Evolutionary conservation across 768 basidiomycete species (phyloP).

Genomic region (Leccinum subgranulosum): DNA sequence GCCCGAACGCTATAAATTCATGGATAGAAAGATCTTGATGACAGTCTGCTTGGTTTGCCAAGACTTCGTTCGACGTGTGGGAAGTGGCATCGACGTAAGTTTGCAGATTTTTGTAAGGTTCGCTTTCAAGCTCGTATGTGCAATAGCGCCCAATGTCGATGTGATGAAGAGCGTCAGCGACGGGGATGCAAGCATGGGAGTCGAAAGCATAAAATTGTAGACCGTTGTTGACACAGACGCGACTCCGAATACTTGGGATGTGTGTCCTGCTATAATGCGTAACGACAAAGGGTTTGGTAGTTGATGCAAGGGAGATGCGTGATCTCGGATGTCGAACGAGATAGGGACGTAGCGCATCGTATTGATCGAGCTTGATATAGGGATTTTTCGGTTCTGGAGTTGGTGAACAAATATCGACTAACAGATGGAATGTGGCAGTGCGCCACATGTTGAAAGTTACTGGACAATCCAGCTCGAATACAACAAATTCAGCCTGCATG

Average conservation of each 20-base stretch:
- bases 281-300: conserved; percentile 17
- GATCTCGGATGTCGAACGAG: conserved; percentile 12
- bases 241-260: conserved; percentile 14
- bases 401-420: conserved; percentile 35
- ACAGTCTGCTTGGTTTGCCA: conserved; percentile 42
- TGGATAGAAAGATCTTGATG: conserved; percentile 39
- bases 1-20: conserved; percentile 42
- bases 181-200: conserved; percentile 1
- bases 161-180: conserved; percentile 8
- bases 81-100: conserved; percentile 32
- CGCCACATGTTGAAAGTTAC: conserved; percentile 43
- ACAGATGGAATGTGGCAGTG: conserved; percentile 35
- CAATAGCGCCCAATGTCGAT: conserved; percentile 22
- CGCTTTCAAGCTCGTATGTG: conserved; percentile 29
- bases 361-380: conserved; percentile 13
- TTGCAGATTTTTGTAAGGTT: conserved; percentile 35
- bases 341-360: conserved; percentile 11
- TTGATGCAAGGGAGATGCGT: conserved; percentile 20
- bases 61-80: conserved; percentile 41
- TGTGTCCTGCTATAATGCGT: conserved; percentile 29
- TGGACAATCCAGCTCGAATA: conserved; percentile 28
- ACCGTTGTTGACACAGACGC: conserved; percentile 28
- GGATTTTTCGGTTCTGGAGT: conserved; percentile 1
- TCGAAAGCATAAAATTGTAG: conserved; percentile 32
- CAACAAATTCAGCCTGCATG: conserved; percentile 22